Base-by-base conservation (phyloP, 345 rosid species). In the Clarkia xantiana region DNA sequence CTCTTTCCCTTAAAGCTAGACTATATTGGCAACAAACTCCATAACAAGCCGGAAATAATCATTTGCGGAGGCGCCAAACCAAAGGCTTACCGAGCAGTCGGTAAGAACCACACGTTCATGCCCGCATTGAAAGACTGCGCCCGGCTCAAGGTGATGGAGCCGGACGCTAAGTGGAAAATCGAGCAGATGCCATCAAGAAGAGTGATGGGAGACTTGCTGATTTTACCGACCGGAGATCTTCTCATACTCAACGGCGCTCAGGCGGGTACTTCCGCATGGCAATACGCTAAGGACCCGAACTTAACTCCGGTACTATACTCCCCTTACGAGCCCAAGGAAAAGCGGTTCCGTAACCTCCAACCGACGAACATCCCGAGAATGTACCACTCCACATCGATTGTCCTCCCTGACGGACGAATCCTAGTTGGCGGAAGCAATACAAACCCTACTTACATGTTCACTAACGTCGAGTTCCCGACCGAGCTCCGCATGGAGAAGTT, bases 201-300 rank as follows among this genome's bases (percentile, higher is more conserved):
- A 10, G 57, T 81, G 2, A 71, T 84, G 85, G 94, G 96, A 0
- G 98, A 91, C 58, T 56, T 76, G 62, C 67, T 75, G n/a, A 40
- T 81, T 58, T 77, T 91, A 40, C 94, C 98, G 0, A 76, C 65
- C 0, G 98, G 86, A 25, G 93, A 84, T 17, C 50, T 81, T 7
- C 71, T 91, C 10, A 40, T 86, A 9, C 47, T 91, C 1, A 86
- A 81, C n/a, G 98, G 98, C 2, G 96, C 79, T 14, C 55, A 71
- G 53, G 47, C 55, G 8, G 96, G 96, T 2, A 60, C 77, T 13
- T 72, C 94, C 0, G 96, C 89, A 0, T 91, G 89, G 93, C 62
- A 58, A 11, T 67, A 58, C 2, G 96, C 87, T 0, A 66, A 80
- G 10, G 85, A 84, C 18, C 96, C 96, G 0, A 83, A 29, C 36